Percentiles rank a stretch among this genome's conserved stretches.
phyloP scores from a whole-genome alignment of 2,329 filamentous ascomycete species.

The Colletotrichum agaves region DNA sequence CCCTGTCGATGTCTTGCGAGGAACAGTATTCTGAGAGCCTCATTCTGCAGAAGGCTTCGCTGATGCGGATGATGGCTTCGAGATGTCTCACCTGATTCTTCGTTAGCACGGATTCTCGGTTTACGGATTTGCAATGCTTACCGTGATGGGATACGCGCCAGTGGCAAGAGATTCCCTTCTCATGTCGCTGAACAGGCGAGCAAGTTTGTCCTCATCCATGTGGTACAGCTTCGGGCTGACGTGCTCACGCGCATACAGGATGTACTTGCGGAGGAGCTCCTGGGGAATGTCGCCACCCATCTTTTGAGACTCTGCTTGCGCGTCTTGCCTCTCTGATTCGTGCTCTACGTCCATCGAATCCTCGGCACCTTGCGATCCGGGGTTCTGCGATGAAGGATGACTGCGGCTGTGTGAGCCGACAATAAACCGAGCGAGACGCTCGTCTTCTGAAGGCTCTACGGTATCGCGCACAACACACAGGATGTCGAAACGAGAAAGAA shows the following conservation, averaged over 20 bases:
- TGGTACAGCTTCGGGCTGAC: constrained; percentile 94
- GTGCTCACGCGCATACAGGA: constrained; percentile 90
- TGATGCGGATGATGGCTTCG: constrained; percentile 96
- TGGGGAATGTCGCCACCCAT: constrained; percentile 84
- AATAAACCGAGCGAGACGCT: constrained; percentile 92
- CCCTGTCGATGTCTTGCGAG: constrained; percentile 90
- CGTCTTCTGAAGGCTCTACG: constrained; percentile 91
- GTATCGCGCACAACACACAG: constrained; percentile 96
- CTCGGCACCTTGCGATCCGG: constrained; percentile 55
- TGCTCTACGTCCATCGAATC: constrained; percentile 73
- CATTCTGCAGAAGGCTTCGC: constrained; percentile 97
- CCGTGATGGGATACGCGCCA: constrained; percentile 96
- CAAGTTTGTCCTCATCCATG: constrained; percentile 97
- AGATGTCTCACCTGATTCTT: constrained; percentile 86
- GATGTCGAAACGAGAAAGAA: constrained; percentile 97
- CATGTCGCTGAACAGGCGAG: constrained; percentile 96
- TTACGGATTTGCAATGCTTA: constrained; percentile 58
- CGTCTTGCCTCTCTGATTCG: constrained; percentile 58
- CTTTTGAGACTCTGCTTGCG: constrained; percentile 45
- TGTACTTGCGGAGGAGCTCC: constrained; percentile 93
- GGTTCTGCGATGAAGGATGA: constrained; percentile 66
- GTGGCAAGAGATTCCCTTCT: constrained; percentile 90
- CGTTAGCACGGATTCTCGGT: constrained; percentile 18
- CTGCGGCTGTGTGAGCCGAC: constrained; percentile 93
- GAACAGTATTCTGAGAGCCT: constrained; percentile 96